Base-by-base conservation (phyloP, 2,329 filamentous ascomycete genomes). In the Daldinia sp. region DNA sequence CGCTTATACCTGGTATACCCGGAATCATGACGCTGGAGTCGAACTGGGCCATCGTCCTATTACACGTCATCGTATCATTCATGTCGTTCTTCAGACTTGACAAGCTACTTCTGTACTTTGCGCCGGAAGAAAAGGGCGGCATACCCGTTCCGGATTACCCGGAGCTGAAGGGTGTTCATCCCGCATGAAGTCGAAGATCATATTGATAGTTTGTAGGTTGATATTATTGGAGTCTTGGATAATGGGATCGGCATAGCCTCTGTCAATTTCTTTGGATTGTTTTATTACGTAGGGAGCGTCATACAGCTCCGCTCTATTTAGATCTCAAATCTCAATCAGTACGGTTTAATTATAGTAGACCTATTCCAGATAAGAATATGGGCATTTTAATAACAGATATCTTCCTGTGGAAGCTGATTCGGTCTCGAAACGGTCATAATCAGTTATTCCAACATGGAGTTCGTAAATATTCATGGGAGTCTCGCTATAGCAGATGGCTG, bases 401-500 rank as follows among this genome's bases (percentile, higher is more conserved):
- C n/a, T n/a, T n/a, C n/a, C n/a, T n/a, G n/a, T n/a, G n/a, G n/a
- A n/a, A n/a, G n/a, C n/a, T n/a, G n/a, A n/a, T n/a, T n/a, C n/a
- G n/a, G n/a, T n/a, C n/a, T n/a, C n/a, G n/a, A 35, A n/a, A 43
- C n/a, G 7, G 21, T 8, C 10, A 17, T 25, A 45, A n/a, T 4
- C 17, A 41, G 21, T 21, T 13, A 3, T 17, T 10, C 19, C 23
- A 25, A n/a, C 2, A 9, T 27, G 13, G 9, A 1, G 1, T 25
- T n/a, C 10, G 11, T 23, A 45, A 45, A 23, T 32, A 47, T 39
- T 15, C 35, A 10, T 10, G 27, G 29, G 13, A 25, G 27, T 71
- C 60, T 73, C 49, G 75, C 59, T 72, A 70, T 23, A 78, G 58
- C 32, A 77, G 56, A 48, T 77, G 74, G 4, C 59, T 66, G 10